A percentile compares a stretch with the other conserved stretches of the same genome.
Conservation (phyloP, 1,139 yeast species). For the Saccharomyces hybrid region DNA sequence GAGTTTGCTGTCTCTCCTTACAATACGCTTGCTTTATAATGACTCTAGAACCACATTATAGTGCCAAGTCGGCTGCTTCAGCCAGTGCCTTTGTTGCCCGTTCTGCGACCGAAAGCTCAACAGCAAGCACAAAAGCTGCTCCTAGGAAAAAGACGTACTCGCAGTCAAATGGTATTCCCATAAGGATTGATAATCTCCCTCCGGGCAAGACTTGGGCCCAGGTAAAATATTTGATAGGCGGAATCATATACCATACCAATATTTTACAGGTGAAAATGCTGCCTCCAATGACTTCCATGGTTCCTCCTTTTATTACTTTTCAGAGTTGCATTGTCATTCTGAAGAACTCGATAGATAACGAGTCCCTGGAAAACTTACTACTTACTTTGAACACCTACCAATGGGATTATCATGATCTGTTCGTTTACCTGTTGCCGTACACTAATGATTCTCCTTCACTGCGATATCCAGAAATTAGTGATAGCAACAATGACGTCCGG, state of each 20-base stretch:
- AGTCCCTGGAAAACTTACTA: constrained; percentile 21
- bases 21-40: not conserved
- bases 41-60: not conserved
- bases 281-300: constrained; percentile 28
- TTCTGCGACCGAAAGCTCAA: not conserved
- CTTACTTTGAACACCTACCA: constrained; percentile 25
- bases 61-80: not conserved
- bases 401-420: constrained; percentile 29
- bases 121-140: not conserved
- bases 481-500: not conserved
- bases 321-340: constrained; percentile 27
- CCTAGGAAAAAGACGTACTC: constrained; percentile 1
- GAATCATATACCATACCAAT: constrained; percentile 27
- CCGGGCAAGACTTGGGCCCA: constrained; percentile 32
- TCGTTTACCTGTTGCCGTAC: constrained; percentile 20
- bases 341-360: constrained; percentile 14
- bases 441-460: not conserved
- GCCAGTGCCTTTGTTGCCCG: not conserved
- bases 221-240: constrained; percentile 28
- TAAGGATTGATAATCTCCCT: constrained; percentile 30
- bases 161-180: constrained; percentile 6
- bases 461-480: not conserved
- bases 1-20: not conserved
- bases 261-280: constrained; percentile 27
- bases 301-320: constrained; percentile 27